Conservation (phyloP, 768 basidiomycete species). For the Naematelia aurantialba region DNA sequence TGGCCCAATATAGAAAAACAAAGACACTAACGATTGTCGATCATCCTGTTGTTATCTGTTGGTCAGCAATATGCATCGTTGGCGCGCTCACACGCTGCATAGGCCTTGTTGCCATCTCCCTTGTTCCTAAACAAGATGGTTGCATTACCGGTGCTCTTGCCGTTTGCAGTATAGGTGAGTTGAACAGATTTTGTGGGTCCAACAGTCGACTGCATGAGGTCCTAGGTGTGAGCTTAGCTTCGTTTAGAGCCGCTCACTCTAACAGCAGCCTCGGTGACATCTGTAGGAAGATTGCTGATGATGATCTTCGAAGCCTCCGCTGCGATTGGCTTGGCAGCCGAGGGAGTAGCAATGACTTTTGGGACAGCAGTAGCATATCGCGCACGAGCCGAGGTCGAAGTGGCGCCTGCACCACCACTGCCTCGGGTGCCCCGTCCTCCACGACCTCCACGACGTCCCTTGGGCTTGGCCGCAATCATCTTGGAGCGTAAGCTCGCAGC, state of each 20-base stretch:
- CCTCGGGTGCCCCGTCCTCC: conserved; percentile 46
- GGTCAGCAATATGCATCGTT: conserved; percentile 7
- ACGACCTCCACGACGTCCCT: conserved; percentile 26
- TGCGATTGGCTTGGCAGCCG: conserved; percentile 24
- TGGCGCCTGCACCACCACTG: conserved; percentile 23
- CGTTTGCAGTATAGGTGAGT: conserved; percentile 76
- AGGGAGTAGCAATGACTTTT: conserved; percentile 24
- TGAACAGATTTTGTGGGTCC: conserved; percentile 79
- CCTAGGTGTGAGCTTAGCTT: conserved; percentile 56
- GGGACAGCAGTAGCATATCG: conserved; percentile 51
- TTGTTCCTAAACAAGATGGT: conserved; percentile 77
- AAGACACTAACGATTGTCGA: conserved; percentile 99
- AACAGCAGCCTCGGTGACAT: conserved; percentile 90
- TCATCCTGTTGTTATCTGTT: conserved; percentile 86
- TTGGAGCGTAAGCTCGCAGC: conserved; percentile 15
- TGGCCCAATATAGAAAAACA: conserved; percentile 27
- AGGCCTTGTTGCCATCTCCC: conserved; percentile 88
- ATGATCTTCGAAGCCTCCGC: conserved; percentile 79
- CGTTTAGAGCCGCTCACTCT: conserved; percentile 60
- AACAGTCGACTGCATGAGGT: conserved; percentile 85
- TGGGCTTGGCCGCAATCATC: conserved; percentile 45
- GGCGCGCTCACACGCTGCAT: conserved; percentile 60
- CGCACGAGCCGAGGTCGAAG: conserved; percentile 45
- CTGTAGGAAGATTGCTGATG: conserved; percentile 84
- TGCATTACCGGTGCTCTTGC: conserved; percentile 87